Conservation (phyloP, 257 asterid species). For the Gentiana macrophylla region DNA sequence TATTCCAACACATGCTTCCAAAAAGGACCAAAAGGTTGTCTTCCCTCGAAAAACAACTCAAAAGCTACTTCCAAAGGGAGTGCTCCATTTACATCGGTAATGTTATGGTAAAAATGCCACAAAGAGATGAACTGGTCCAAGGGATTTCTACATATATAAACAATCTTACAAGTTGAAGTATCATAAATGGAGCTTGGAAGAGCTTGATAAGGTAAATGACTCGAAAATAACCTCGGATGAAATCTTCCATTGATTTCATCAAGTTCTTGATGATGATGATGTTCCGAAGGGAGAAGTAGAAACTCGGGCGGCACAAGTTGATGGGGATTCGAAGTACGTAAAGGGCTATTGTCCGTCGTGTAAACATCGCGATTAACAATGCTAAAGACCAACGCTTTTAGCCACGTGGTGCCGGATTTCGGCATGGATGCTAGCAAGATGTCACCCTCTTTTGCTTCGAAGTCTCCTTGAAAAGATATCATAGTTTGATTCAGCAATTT, state of each 20-base stretch:
- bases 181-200: constrained; percentile 25
- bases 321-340: constrained; percentile 38
- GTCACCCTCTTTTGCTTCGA: constrained; percentile 21
- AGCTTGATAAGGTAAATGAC: constrained; percentile 26
- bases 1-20: constrained; percentile 53
- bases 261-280: constrained; percentile 24
- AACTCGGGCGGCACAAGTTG: constrained; percentile 39
- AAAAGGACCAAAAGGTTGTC: constrained; percentile 33
- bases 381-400: constrained; percentile 33
- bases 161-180: constrained; percentile 19
- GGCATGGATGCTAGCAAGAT: constrained; percentile 35
- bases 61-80: constrained; percentile 25
- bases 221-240: constrained; percentile 32
- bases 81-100: constrained; percentile 14
- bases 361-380: constrained; percentile 16
- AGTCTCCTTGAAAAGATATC: constrained; percentile 10
- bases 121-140: constrained; percentile 37
- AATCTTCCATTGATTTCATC: constrained; percentile 1
- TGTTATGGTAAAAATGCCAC: constrained; percentile 20
- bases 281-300: constrained; percentile 7
- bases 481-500: constrained; percentile 30
- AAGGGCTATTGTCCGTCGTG: constrained; percentile 15
- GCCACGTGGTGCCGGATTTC: constrained; percentile 50
- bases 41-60: constrained; percentile 36
- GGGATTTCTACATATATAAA: constrained; percentile 43